Base-by-base conservation (phyloP, 192 early-diverging fungal species). In the Coemansia interrupta region DNA sequence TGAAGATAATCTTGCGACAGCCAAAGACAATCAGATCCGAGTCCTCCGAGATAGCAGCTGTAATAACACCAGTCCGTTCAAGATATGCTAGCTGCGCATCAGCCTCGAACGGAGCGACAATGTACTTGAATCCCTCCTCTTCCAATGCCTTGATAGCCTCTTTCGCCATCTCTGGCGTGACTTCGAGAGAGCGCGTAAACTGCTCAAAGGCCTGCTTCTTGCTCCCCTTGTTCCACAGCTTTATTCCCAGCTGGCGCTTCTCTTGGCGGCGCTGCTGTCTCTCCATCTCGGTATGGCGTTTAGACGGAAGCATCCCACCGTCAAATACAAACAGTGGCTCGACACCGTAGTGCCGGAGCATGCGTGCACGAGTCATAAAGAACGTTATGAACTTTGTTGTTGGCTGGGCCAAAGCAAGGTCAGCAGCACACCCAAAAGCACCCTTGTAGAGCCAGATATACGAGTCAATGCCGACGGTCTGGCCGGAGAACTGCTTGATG, bases 81-180 rank as follows among this genome's bases (percentile, higher is more conserved):
- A 99, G 71, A 59, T 83, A 97, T 0, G 91, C 89, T 43, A 99
- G 70, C 71, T 99, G 97, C 8, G 95, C 90, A 61, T 99, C 97
- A 0, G 97, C 97, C 68, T 99, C 97, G 58, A 93, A 99, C 0
- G 97, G 97, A 3, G 97, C 92, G 0, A 97, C 92, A 0, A 96
- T 64, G 73, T 83, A 95, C 28, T 85, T 69, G 24, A 99, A 80
- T 10, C 83, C 78, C 44, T 79, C 78, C n/a, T 57, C 56, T 19
- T 80, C 53, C 17, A 97, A 73, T 54, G 52, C 46, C 14, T 90
- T 80, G 46, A 96, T 93, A 0, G 95, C 78, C 18, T 82, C 71
- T 26, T 67, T 78, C 0, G 90, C 93, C 89, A 98, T 96, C 19
- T 82, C 64, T 0, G 89, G 89, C 4, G 92, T 96, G 5, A 95